phyloP scores from a whole-genome alignment of 2,329 filamentous ascomycete species.

The Pseudogymnoascus sp. region DNA sequence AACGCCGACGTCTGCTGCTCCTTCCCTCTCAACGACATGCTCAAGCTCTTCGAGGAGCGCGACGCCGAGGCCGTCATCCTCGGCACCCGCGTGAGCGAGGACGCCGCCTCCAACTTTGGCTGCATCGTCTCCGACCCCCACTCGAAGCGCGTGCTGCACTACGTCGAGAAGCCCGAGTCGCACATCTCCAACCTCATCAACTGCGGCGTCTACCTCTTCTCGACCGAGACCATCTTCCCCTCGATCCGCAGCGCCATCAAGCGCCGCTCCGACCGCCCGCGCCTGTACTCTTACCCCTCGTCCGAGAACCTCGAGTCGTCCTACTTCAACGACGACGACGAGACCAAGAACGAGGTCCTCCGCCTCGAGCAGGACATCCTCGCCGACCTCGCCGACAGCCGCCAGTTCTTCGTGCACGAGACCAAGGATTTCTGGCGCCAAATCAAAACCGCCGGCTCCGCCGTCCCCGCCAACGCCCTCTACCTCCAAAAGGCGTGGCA shows the following conservation, averaged over 20 bases:
- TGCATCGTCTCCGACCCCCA: slow-evolving; percentile 94
- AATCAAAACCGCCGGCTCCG: slow-evolving; percentile 97
- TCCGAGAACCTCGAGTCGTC: slow-evolving; percentile 81
- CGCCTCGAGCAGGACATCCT: slow-evolving; percentile 96
- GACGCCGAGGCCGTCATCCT: slow-evolving; percentile 95
- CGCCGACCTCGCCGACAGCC: slow-evolving; percentile 89
- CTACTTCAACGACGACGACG: slow-evolving; percentile 63
- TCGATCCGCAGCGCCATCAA: slow-evolving; percentile 92
- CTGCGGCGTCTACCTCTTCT: slow-evolving; percentile 97
- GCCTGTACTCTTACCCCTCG: slow-evolving; percentile 88
- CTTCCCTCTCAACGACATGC: slow-evolving; percentile 93
- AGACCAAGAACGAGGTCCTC: slow-evolving; percentile 74
- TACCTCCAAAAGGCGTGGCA: slow-evolving; percentile 95
- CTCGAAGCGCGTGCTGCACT: slow-evolving; percentile 92
- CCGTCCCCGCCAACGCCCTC: slow-evolving; percentile 90
- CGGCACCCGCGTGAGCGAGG: slow-evolving; percentile 82
- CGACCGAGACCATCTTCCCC: slow-evolving; percentile 92
- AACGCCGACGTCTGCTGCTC: slow-evolving; percentile 99
- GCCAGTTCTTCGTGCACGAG: slow-evolving; percentile 97
- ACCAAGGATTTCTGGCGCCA: slow-evolving; percentile 99
- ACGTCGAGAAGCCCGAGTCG: slow-evolving; percentile 97
- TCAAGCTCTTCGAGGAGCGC: slow-evolving; percentile 86
- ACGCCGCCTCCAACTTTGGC: slow-evolving; percentile 90
- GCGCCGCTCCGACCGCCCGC: slow-evolving; percentile 82
- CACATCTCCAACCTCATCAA: slow-evolving; percentile 99